phyloP scores from a whole-genome alignment of 768 basidiomycete species.

The Auricularia auricula-judae region DNA sequence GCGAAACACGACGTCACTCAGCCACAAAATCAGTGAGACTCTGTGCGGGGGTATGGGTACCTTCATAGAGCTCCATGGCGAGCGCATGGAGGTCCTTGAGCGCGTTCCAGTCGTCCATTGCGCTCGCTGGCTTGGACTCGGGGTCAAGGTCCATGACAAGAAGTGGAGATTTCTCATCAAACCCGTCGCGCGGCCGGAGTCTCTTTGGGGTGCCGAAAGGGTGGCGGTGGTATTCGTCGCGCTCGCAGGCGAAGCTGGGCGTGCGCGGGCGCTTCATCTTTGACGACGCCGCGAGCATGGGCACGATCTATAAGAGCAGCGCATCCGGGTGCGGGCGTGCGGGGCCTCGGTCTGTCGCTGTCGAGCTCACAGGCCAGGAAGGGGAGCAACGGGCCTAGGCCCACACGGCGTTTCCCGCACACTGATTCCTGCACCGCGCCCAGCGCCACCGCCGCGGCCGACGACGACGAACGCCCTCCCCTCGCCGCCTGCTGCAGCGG shows the following conservation, averaged over 20 bases:
- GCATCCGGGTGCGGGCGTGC: not conserved
- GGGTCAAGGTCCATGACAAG: not conserved
- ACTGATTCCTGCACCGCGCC: not conserved
- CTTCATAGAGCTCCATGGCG: slow-evolving; percentile 48
- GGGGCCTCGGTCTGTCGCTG: not conserved
- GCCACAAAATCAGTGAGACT: slow-evolving; percentile 5
- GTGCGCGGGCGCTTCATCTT: not conserved
- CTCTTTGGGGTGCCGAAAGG: not conserved
- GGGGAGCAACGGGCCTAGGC: not conserved
- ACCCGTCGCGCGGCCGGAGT: not conserved
- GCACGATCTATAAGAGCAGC: not conserved
- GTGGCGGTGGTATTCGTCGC: not conserved
- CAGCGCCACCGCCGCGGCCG: not conserved
- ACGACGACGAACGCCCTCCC: not conserved
- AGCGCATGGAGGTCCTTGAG: slow-evolving; percentile 51
- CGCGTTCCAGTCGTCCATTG: slow-evolving; percentile 44
- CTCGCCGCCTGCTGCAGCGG: not conserved
- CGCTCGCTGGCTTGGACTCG: not conserved
- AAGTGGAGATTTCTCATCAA: not conserved
- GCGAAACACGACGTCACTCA: slow-evolving; percentile 16
- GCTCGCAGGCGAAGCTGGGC: not conserved
- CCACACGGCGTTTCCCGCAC: not conserved
- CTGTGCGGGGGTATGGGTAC: slow-evolving; percentile 24
- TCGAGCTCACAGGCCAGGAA: not conserved
- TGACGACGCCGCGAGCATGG: not conserved